Conservation (phyloP, 108 stramenopile genomes). For the Skeletonema potamos region DNA sequence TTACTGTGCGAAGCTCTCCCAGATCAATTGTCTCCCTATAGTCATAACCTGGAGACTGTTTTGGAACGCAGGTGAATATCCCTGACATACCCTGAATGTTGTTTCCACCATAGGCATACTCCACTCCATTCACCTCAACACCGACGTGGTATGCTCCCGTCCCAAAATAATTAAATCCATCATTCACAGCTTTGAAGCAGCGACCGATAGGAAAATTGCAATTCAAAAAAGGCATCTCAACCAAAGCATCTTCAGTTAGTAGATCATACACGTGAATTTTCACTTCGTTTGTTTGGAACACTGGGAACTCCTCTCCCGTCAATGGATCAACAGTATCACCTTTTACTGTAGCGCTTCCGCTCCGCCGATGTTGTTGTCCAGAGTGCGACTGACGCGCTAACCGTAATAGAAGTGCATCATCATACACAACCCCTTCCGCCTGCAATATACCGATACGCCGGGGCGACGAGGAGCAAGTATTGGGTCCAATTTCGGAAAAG, state of each 20-base stretch:
- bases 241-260: slow-evolving; percentile 54
- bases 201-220: slow-evolving; percentile 74
- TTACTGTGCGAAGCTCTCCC: slow-evolving; percentile 51
- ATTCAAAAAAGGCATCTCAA: slow-evolving; percentile 65
- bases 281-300: slow-evolving; percentile 20
- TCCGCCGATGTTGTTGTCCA: slow-evolving; percentile 10
- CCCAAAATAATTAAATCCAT: slow-evolving; percentile 66
- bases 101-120: slow-evolving; percentile 81
- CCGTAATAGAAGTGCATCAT: slow-evolving; percentile 34
- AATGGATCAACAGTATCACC: background rate
- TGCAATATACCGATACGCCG: slow-evolving; percentile 39
- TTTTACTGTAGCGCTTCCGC: background rate
- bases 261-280: slow-evolving; percentile 77
- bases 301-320: background rate
- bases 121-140: slow-evolving; percentile 80
- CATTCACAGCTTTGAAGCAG: slow-evolving; percentile 71
- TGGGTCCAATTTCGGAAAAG: slow-evolving; percentile 19
- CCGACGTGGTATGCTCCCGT: slow-evolving; percentile 87
- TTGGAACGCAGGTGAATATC: slow-evolving; percentile 80
- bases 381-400: slow-evolving; percentile 30
- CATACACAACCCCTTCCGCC: slow-evolving; percentile 34
- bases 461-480: background rate
- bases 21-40: slow-evolving; percentile 73
- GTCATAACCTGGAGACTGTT: slow-evolving; percentile 71
- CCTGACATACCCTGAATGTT: slow-evolving; percentile 66